Percentiles rank a stretch among this genome's conserved stretches.
phyloP scores from a whole-genome alignment of 768 basidiomycete genomes.

The Mycena rosella region DNA sequence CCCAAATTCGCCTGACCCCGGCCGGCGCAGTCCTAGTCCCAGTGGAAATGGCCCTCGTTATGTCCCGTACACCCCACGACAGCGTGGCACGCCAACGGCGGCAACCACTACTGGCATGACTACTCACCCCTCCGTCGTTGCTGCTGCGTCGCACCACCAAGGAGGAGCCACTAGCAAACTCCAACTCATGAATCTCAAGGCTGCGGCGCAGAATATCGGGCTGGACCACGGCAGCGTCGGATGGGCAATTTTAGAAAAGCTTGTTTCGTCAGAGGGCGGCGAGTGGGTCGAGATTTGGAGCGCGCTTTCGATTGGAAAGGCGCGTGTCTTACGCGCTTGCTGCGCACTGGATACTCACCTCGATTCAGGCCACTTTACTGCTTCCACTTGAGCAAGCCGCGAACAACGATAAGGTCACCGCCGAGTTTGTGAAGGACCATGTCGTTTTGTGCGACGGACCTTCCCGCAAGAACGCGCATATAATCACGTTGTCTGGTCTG shows the following conservation, averaged over 20 bases:
- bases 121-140: slow-evolving; percentile 34
- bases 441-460: slow-evolving; percentile 73
- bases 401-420: slow-evolving; percentile 67
- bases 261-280: slow-evolving; percentile 66
- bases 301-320: slow-evolving; percentile 75
- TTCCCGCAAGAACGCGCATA: slow-evolving; percentile 59
- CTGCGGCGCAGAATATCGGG: slow-evolving; percentile 76
- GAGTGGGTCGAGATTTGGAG: slow-evolving; percentile 83
- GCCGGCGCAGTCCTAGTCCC: slow-evolving; percentile 44
- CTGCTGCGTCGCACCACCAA: slow-evolving; percentile 51
- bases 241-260: slow-evolving; percentile 82
- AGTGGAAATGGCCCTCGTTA: slow-evolving; percentile 62
- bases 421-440: slow-evolving; percentile 89
- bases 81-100: slow-evolving; percentile 32
- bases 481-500: slow-evolving; percentile 88
- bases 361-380: slow-evolving; percentile 78
- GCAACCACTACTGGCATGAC: slow-evolving; percentile 38
- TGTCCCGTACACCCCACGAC: slow-evolving; percentile 33
- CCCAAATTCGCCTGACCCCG: slow-evolving; percentile 45
- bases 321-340: slow-evolving; percentile 44
- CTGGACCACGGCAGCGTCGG: slow-evolving; percentile 75
- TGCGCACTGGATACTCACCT: background rate
- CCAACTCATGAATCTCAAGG: slow-evolving; percentile 73
- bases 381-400: slow-evolving; percentile 76
- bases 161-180: slow-evolving; percentile 74